These are phyloP conservation scores for Coprinopsis cinerea DNA, from an alignment of 768 basidiomycete species.

Conservation along the genomic window DNA sequence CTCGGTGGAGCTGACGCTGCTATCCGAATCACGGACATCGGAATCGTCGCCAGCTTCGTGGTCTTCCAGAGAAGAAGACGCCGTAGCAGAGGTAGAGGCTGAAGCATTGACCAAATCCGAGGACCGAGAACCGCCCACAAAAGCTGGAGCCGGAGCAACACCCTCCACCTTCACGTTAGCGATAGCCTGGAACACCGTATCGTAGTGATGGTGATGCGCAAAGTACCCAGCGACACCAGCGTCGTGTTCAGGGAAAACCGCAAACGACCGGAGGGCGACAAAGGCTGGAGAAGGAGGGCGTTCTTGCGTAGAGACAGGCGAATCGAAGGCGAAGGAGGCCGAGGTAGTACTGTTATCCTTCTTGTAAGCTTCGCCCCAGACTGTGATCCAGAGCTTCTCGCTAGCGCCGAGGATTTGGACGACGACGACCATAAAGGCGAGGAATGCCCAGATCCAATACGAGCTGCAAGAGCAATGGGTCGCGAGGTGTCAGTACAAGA, in stretches of 20 bases:
- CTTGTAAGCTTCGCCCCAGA: slow-evolving; percentile 64
- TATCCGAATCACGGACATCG: no score
- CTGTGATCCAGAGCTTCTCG: slow-evolving; percentile 76
- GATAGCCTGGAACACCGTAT: slow-evolving; percentile 19
- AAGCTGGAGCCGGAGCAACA: background rate
- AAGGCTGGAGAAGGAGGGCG: background rate
- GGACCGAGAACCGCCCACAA: background rate
- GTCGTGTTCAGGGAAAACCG: slow-evolving; percentile 30
- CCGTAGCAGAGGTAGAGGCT: no score
- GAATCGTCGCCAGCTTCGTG: no score
- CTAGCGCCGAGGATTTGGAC: slow-evolving; percentile 47
- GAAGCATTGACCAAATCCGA: no score
- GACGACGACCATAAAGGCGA: slow-evolving; percentile 42
- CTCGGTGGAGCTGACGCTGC: no score
- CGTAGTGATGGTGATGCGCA: slow-evolving; percentile 22
- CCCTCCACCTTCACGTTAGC: background rate
- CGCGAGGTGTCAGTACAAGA: background rate
- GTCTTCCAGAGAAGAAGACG: no score
- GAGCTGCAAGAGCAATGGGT: slow-evolving; percentile 32
- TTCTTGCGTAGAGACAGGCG: no score
- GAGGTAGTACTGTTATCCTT: slow-evolving; percentile 1
- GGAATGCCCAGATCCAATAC: slow-evolving; percentile 61
- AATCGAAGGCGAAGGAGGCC: slow-evolving; percentile 25
- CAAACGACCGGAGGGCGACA: slow-evolving; percentile 21
- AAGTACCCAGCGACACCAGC: slow-evolving; percentile 29